Base-by-base conservation (phyloP, 1,284 basidiomycete species). In the Meira miltonrushii region DNA sequence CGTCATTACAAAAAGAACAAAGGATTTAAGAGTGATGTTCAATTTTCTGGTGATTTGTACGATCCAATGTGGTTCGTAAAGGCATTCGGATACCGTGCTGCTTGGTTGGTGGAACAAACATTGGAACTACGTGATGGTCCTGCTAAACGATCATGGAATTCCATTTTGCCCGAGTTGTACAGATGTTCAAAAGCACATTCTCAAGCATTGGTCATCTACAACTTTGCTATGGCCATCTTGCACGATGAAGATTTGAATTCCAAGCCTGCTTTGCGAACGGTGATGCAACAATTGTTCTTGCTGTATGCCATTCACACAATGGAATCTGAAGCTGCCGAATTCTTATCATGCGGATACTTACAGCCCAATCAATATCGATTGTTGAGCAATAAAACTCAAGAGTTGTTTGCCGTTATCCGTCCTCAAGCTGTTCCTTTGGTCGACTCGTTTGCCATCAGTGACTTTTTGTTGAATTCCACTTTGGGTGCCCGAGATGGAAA, bases 11-110 rank as follows among this genome's bases (percentile, higher is more conserved):
- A 79, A 38, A 63, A 67, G 17, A 66, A 78, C 64, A 69, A 67
- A 52, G 28, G 71, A 28, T 73, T 74, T 9, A 75, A 62, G 57
- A 74, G 77, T 37, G 23, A 51, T 4, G 59, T 69, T 44, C 49
- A 64, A 55, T 68, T 55, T 54, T 73, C 52, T 39, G 68, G 60
- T 51, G 73, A 70, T 62, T 73, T 73, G 41, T 67, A 72, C 54
- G 69, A 69, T 52, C 69, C 77, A 25, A 65, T 78, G 51, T 79
- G 76, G 59, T 69, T 80, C 50, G 65, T 68, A 60, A 64, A 66
- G 11, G 79, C 79, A 1, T 80, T 80, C 54, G 79, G 78, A 7
- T 77, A 79, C 64, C 75, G 79, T 10, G 78, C 79, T 7, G 79
- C 78, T 10, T 78, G 77, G 66, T 59, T 79, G 25, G 71, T 74